Conservation (phyloP, 257 asterid genomes). For the Nicotiana otophora region DNA sequence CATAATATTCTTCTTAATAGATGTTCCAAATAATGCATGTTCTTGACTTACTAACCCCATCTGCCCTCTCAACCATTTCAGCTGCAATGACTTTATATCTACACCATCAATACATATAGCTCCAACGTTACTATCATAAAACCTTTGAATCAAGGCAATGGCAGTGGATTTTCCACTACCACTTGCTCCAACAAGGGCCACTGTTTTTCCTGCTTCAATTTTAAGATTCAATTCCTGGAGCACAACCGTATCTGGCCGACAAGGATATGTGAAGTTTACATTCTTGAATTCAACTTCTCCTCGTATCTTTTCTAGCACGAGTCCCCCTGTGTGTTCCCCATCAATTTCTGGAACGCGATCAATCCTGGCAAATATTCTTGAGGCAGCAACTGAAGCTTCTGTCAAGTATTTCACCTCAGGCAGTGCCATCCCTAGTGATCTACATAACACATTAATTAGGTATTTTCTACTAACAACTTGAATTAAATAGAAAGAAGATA, state of each 20-base stretch:
- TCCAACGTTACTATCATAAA: conserved; percentile 61
- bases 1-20: conserved; percentile 63
- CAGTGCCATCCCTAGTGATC: conserved; percentile 75
- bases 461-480: neutral
- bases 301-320: conserved; percentile 31
- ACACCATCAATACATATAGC: conserved; percentile 54
- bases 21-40: conserved; percentile 78
- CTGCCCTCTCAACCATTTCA: conserved; percentile 71
- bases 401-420: conserved; percentile 77
- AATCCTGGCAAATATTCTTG: conserved; percentile 59
- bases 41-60: conserved; percentile 95
- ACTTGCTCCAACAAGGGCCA: conserved; percentile 86
- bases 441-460: conserved; percentile 18
- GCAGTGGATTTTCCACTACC: conserved; percentile 91
- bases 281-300: conserved; percentile 61
- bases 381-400: conserved; percentile 76
- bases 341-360: conserved; percentile 65
- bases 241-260: conserved; percentile 56
- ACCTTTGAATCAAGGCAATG: conserved; percentile 62
- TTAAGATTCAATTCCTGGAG: conserved; percentile 59
- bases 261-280: conserved; percentile 57
- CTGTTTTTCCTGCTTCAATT: conserved; percentile 66
- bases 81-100: conserved; percentile 46
- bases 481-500: neutral
- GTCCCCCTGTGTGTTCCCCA: conserved; percentile 43